A percentile compares a stretch with the other conserved stretches of the same genome.
These are phyloP conservation scores for Beauveria sp. DNA, from an alignment of 2,329 filamentous ascomycete species.

Conservation along the genomic window DNA sequence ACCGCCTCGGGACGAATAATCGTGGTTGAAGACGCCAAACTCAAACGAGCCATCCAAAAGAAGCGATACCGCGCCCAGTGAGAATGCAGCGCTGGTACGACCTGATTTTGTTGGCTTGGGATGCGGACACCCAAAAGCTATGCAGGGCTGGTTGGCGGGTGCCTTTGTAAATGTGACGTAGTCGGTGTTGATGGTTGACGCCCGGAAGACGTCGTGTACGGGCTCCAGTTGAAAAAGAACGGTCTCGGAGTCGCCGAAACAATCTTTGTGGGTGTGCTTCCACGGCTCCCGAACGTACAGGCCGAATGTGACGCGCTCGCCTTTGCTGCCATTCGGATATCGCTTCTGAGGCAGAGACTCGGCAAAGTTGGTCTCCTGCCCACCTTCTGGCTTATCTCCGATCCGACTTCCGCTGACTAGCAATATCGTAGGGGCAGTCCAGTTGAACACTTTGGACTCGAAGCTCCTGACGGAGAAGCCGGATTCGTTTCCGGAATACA, in stretches of 20 bases:
- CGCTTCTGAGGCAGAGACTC: slow-evolving; percentile 57
- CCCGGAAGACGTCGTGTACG: slow-evolving; percentile 62
- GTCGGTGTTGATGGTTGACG: slow-evolving; percentile 57
- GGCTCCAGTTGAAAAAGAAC: slow-evolving; percentile 66
- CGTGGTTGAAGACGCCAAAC: slow-evolving; percentile 67
- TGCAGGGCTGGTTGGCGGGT: slow-evolving; percentile 50
- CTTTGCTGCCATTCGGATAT: slow-evolving; percentile 44
- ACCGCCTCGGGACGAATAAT: slow-evolving; percentile 54
- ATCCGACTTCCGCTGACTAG: slow-evolving; percentile 61
- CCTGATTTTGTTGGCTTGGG: slow-evolving; percentile 36
- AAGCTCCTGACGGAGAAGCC: slow-evolving; percentile 75
- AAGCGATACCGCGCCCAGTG: slow-evolving; percentile 59
- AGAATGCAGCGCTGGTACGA: slow-evolving; percentile 35
- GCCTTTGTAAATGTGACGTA: slow-evolving; percentile 62
- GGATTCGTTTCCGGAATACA: slow-evolving; percentile 63
- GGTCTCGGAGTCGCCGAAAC: slow-evolving; percentile 58
- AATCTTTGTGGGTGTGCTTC: slow-evolving; percentile 60
- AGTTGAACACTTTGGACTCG: slow-evolving; percentile 68
- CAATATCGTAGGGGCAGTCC: slow-evolving; percentile 66
- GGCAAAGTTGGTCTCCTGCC: slow-evolving; percentile 49
- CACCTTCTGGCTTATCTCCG: slow-evolving; percentile 36
- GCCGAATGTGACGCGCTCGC: slow-evolving; percentile 55
- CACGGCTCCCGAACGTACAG: slow-evolving; percentile 60
- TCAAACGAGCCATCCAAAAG: slow-evolving; percentile 66
- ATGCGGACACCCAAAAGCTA: slow-evolving; percentile 59